Evolutionary conservation across 1,284 basidiomycete genomes (phyloP).

Genomic region (Neonothopanus nambi): DNA sequence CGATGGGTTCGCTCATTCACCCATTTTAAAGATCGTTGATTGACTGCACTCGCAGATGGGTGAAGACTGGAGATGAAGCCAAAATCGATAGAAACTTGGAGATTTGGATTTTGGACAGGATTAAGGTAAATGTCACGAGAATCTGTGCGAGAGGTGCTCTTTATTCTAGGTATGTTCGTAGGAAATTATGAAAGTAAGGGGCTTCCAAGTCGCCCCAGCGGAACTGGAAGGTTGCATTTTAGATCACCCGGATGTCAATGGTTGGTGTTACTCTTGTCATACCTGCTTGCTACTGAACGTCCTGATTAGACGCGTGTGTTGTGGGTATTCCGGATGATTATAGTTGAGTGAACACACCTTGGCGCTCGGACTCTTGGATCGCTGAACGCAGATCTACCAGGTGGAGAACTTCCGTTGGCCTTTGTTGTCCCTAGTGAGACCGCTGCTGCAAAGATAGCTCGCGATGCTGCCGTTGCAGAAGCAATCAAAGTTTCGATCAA

Average conservation of each 20-base stretch:
- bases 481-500: slow-evolving; percentile 44
- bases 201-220: slow-evolving; percentile 68
- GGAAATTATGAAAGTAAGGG: slow-evolving; percentile 67
- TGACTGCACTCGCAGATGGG: slow-evolving; percentile 47
- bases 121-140: slow-evolving; percentile 49
- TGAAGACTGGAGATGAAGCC: slow-evolving; percentile 71
- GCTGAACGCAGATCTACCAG: slow-evolving; percentile 20
- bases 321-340: slow-evolving; percentile 78
- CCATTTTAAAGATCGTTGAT: background rate
- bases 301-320: slow-evolving; percentile 61
- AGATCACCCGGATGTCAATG: slow-evolving; percentile 63
- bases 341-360: slow-evolving; percentile 25
- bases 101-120: slow-evolving; percentile 64
- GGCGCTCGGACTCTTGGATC: background rate
- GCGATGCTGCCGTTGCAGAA: slow-evolving; percentile 30
- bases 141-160: too few relatives aligned
- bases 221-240: slow-evolving; percentile 74
- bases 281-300: background rate
- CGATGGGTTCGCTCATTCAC: slow-evolving; percentile 39
- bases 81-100: slow-evolving; percentile 56
- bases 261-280: background rate
- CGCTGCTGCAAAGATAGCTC: slow-evolving; percentile 38
- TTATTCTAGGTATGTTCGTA: slow-evolving; percentile 18
- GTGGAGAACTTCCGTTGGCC: slow-evolving; percentile 68
- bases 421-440: slow-evolving; percentile 54